These are phyloP conservation scores for Phytophthora sp. DNA, from an alignment of 352 stramenopile species.

Conservation along the genomic window DNA sequence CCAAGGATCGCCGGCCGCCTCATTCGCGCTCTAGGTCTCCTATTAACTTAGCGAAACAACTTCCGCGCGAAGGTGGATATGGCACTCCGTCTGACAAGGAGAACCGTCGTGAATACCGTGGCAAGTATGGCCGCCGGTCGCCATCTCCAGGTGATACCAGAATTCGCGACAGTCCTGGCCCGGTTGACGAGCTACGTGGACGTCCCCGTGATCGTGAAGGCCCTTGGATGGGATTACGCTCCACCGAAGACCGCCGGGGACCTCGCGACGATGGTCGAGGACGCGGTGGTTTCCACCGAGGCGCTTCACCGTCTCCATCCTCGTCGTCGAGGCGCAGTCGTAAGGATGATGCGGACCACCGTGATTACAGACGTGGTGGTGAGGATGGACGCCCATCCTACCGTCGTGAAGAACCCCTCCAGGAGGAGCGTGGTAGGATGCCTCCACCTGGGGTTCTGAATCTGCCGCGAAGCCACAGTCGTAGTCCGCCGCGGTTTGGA, in stretches of 20 bases:
- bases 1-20: slow-evolving; percentile 19
- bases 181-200: slow-evolving; percentile 36
- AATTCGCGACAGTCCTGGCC: slow-evolving; percentile 17
- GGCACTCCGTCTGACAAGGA: slow-evolving; percentile 29
- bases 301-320: slow-evolving; percentile 15
- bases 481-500: slow-evolving; percentile 30
- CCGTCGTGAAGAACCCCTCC: slow-evolving; percentile 20
- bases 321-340: slow-evolving; percentile 30
- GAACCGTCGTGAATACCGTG: slow-evolving; percentile 33
- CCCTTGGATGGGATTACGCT: slow-evolving; percentile 24
- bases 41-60: slow-evolving; percentile 21
- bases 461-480: slow-evolving; percentile 31
- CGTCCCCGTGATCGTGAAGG: slow-evolving; percentile 35
- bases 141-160: slow-evolving; percentile 24
- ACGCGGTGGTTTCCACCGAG: slow-evolving; percentile 16
- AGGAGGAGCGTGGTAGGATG: slow-evolving; percentile 26
- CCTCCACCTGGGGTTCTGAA: slow-evolving; percentile 21
- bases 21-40: slow-evolving; percentile 44
- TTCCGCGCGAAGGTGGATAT: slow-evolving; percentile 20
- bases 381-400: slow-evolving; percentile 28
- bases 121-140: slow-evolving; percentile 26
- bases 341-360: slow-evolving; percentile 21
- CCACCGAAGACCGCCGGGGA: slow-evolving; percentile 17
- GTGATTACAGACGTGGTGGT: slow-evolving; percentile 29
- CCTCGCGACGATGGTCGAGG: slow-evolving; percentile 19